Base-by-base conservation (phyloP, 2,329 filamentous ascomycete species). In the Calonectria hongkongensis region DNA sequence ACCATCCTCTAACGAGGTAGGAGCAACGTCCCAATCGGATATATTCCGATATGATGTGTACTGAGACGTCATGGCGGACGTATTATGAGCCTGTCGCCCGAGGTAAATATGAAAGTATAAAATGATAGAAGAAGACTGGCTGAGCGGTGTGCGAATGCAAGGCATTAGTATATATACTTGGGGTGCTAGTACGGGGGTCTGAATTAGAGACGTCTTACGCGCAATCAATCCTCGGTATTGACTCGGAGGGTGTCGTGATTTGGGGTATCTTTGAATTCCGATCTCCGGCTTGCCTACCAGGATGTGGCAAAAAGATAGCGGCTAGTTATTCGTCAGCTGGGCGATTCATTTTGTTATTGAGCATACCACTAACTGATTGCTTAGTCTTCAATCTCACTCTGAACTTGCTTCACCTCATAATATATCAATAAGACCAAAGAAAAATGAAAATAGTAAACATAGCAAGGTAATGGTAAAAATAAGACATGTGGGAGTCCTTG, bases 191-290 rank as follows among this genome's bases (percentile, higher is more conserved):
- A 33, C 21, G 21, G 30, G n/a, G 33, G 12, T 41, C 33, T 10
- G 33, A 13, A 15, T n/a, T 1, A 15, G 33, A 60, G n/a, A 18
- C 12, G 36, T 33, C 6, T 3, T 16, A 39, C 25, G 33, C 54
- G n/a, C 4, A 16, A 25, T 12, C 10, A 1, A 36, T 6, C 21
- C n/a, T 9, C 21, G 54, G n/a, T 25, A n/a, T 60, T 33, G 36
- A 9, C n/a, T 41, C 28, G 33, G 54, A 43, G 33, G 21, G 21
- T 60, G 54, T 41, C 54, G 54, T 60, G 54, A 60, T 27, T n/a
- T 16, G 36, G 39, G 39, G n/a, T 16, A 41, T 27, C n/a, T 18
- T 28, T 27, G n/a, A 12, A 18, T 43, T 60, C 54, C 33, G 21
- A 60, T 60, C 36, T 60, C 21, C 8, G 12, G 33, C 39, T 28